Evolutionary conservation across 331 rosid genomes (phyloP), one percentile per base, ranked within the genome.

Genomic region (Acacia pycnantha): DNA sequence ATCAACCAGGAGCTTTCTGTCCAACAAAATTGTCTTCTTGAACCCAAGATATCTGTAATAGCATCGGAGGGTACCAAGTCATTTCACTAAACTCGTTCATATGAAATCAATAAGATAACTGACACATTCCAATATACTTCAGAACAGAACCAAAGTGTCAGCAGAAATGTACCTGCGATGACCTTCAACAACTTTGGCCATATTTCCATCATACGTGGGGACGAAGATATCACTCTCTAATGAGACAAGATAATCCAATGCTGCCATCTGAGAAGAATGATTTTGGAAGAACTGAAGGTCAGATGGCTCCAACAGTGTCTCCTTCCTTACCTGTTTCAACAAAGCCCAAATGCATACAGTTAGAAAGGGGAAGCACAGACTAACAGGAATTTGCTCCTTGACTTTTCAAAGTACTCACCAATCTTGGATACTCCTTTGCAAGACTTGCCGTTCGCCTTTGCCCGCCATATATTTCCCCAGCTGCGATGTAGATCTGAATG

Each of bases 231-330:
- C 97, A 40, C 97, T 93, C 90, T 93, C 94, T 85, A 91, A 83
- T 35, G 98, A 91, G 47, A 93, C 98, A 14, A 93, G 94, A 79
- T 93, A 93, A 88, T 93, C 98, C 85, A 91, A 82, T 47, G 98
- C 98, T 2, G 98, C 98, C 98, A 93, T 93, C 86, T 93, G 98
- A 66, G 98, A 93, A 41, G 98, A 93, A 86, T 93, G 98, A 77
- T 93, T 93, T 86, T 91, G 97, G 82, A 93, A 93, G 84, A 90
- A 90, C 84, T 88, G 87, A 62, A 93, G 97, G 78, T 93, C 97
- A 78, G 97, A 90, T 3, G 94, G 77, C 64, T 93, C 91, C 88
- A 93, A 81, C 81, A 93, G 88, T 15, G 94, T 91, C 86, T 93
- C 97, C 86, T 93, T 93, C 86, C 97, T 85, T 66, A 91, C 97